Base-by-base conservation (phyloP, 257 asterid genomes). In the Rhazya stricta region DNA sequence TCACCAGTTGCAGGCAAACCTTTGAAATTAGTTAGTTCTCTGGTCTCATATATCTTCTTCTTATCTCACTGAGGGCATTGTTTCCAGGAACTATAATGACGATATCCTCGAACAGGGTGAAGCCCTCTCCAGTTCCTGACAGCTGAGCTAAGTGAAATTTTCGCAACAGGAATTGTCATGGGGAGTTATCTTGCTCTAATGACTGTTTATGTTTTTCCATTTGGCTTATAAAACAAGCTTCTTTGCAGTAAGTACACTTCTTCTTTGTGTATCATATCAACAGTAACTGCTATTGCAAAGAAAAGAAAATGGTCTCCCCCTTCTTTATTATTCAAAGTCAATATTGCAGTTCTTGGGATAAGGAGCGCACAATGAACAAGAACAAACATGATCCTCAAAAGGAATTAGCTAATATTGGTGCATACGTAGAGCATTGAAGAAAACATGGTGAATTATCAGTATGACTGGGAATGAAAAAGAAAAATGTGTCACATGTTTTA, bases 41-140 rank as follows among this genome's bases (percentile, higher is more conserved):
- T 37, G 13, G 46, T 30, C 11, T 6, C 45, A n/a, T 30, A n/a
- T 46, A 19, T 32, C 16, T 72, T 81, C 46, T 0, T 41, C 45
- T 42, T 42, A 51, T 29, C 43, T 60, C 50, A 61, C 21, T 46
- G 18, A 9, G 0, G 1, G 25, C 19, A 25, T 27, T 45, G 43
- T 67, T 79, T 66, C 27, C 83, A 86, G 91, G 91, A 65, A 89
- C 91, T n/a, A 89, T 89, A 56, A 87, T 87, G 94, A 89, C 90
- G 0, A 89, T 87, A 76, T 89, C 91, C 18, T 87, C 86, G 67
- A 91, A 89, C 78, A 82, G 90, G 60, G 94, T 89, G 60, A 89
- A 84, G 80, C 90, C 94, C 34, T 89, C 94, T 69, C 91, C 94
- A 57, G 57, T 77, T 67, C 94, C 94, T 2, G 94, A 89, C 36